phyloP scores from a whole-genome alignment of 208 protist species.

The Histomonas meleagridis region DNA sequence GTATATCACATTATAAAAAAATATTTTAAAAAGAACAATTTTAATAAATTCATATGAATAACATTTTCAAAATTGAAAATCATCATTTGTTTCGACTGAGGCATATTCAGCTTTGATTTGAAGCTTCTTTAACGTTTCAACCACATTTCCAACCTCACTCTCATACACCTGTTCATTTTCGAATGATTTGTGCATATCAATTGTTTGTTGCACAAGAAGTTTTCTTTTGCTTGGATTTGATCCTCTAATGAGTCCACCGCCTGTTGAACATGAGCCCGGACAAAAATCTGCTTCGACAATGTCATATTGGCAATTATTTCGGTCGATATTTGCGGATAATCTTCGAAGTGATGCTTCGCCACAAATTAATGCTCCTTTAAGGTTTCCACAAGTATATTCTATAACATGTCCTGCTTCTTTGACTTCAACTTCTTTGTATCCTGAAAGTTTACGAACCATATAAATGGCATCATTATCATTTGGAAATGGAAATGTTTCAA shows the following conservation, averaged over 20 bases:
- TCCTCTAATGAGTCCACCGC: not conserved
- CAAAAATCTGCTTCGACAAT: not conserved
- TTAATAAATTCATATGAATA: too few relatives aligned
- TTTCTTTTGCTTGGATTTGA: not conserved
- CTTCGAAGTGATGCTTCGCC: not conserved
- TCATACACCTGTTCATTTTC: too few relatives aligned
- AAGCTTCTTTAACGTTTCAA: too few relatives aligned
- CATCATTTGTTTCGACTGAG: too few relatives aligned
- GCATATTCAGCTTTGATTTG: too few relatives aligned
- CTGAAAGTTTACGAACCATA: too few relatives aligned
- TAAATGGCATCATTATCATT: not conserved
- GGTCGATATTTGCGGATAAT: not conserved
- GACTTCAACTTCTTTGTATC: not conserved
- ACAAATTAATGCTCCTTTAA: not conserved
- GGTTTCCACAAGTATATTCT: not conserved
- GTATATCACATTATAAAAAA: too few relatives aligned
- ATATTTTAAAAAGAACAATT: too few relatives aligned
- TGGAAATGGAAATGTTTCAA: not conserved
- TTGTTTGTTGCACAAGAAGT: not conserved
- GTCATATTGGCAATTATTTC: not conserved
- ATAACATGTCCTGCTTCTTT: not conserved
- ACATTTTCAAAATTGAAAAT: too few relatives aligned
- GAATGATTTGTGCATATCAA: not conserved
- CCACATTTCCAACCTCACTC: too few relatives aligned
- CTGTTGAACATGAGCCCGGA: not conserved